These are phyloP conservation scores for Claviceps arundinis DNA, from an alignment of 2,329 filamentous ascomycete species.

Conservation along the genomic window DNA sequence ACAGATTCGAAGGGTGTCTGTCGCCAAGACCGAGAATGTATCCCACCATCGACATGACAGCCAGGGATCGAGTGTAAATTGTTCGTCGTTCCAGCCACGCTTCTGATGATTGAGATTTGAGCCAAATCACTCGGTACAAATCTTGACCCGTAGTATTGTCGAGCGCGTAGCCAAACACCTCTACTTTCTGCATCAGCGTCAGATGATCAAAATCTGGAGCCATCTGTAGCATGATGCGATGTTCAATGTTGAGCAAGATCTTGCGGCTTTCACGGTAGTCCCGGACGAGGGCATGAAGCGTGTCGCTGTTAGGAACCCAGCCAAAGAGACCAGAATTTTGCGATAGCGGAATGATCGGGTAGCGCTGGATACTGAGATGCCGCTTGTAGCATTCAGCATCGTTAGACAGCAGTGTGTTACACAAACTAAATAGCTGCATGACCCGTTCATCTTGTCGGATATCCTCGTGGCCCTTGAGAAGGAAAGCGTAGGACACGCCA, in stretches of 20 bases:
- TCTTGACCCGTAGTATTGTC: constrained; percentile 99
- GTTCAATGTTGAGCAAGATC: constrained; percentile 97
- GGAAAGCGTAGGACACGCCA: constrained; percentile 73
- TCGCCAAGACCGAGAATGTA: constrained; percentile 96
- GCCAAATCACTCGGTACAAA: constrained; percentile 92
- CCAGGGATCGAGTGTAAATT: constrained; percentile 95
- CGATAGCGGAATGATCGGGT: constrained; percentile 91
- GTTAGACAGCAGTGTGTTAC: constrained; percentile 86
- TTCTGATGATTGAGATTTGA: constrained; percentile 97
- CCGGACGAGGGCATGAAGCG: constrained; percentile 87
- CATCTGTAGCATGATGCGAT: constrained; percentile 99
- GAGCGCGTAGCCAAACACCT: constrained; percentile 96
- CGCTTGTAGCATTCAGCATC: constrained; percentile 96
- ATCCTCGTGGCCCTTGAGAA: constrained; percentile 98
- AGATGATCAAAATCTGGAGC: constrained; percentile 97
- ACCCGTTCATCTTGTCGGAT: constrained; percentile 97
- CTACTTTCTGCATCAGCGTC: constrained; percentile 98
- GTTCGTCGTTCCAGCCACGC: constrained; percentile 94
- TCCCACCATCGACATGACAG: constrained; percentile 99
- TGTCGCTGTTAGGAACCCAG: constrained; percentile 97
- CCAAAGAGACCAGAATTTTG: constrained; percentile 91
- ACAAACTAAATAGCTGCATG: constrained; percentile 97
- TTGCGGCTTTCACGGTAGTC: constrained; percentile 96
- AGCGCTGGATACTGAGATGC: constrained; percentile 90
- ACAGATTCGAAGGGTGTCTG: constrained; percentile 92